These are phyloP conservation scores for Jimgerdemannia lactiflua DNA, from an alignment of 192 early-diverging fungal species.

Conservation along the genomic window DNA sequence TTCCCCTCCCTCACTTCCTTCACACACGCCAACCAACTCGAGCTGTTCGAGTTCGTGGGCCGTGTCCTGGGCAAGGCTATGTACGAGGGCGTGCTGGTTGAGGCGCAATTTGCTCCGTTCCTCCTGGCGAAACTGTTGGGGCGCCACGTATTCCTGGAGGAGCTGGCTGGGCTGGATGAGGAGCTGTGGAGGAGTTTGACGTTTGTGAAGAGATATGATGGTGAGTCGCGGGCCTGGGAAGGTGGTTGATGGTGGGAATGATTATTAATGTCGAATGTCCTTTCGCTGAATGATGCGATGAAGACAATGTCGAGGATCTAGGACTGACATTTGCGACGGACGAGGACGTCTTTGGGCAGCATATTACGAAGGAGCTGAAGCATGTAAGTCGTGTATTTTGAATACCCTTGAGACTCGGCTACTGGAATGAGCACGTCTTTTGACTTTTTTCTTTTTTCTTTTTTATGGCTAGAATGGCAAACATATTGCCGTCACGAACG, in stretches of 20 bases:
- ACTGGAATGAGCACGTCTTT: slow-evolving; percentile 39
- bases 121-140: slow-evolving; percentile 55
- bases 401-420: too few relatives aligned
- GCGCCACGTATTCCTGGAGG: slow-evolving; percentile 56
- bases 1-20: slow-evolving; percentile 46
- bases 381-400: slow-evolving; percentile 17
- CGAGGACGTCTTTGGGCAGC: slow-evolving; percentile 52
- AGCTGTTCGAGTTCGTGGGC: slow-evolving; percentile 54
- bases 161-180: slow-evolving; percentile 50
- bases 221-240: slow-evolving; percentile 14
- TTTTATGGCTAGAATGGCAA: slow-evolving; percentile 36
- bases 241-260: neutral
- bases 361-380: slow-evolving; percentile 34
- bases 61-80: slow-evolving; percentile 61
- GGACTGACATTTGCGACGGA: slow-evolving; percentile 58
- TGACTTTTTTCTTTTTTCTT: slow-evolving; percentile 7
- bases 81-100: slow-evolving; percentile 60
- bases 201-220: slow-evolving; percentile 59
- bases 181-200: slow-evolving; percentile 50
- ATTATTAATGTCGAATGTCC: neutral
- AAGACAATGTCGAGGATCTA: slow-evolving; percentile 61
- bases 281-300: neutral
- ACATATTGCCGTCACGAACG: slow-evolving; percentile 55
- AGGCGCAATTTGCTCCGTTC: slow-evolving; percentile 59
- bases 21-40: slow-evolving; percentile 29